Evolutionary conservation across 257 asterid species (phyloP).

Genomic region (Gardenia jasminoides): DNA sequence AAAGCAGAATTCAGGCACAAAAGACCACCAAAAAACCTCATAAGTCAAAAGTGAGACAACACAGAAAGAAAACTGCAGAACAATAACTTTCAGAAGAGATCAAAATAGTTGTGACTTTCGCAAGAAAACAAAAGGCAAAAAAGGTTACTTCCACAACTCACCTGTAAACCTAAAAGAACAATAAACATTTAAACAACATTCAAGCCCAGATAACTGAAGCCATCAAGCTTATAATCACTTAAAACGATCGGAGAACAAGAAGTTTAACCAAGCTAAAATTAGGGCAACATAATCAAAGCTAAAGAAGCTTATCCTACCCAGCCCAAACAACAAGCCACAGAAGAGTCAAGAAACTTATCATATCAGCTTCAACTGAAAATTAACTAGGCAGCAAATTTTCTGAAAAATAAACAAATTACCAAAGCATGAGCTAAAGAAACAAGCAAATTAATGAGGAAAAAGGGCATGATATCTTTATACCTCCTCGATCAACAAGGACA

Average conservation of each 20-base stretch:
- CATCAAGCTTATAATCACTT: not conserved
- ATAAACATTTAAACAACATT: not conserved
- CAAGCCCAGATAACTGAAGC: not conserved
- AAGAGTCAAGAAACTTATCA: not conserved
- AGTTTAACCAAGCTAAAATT: not conserved
- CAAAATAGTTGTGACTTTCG: not conserved
- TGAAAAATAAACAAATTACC: not conserved
- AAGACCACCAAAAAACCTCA: not conserved
- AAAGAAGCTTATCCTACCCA: not conserved
- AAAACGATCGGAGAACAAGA: not conserved
- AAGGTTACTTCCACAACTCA: not conserved
- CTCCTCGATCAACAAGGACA: constrained; percentile 93
- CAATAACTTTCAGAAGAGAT: not conserved
- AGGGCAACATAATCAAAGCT: not conserved
- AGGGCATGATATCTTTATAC: constrained; percentile 25
- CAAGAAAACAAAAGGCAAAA: not conserved
- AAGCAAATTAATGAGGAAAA: not conserved
- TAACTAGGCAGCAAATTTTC: not conserved
- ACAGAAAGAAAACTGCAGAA: not conserved
- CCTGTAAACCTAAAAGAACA: not conserved
- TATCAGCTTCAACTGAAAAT: not conserved
- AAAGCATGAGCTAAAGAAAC: not conserved
- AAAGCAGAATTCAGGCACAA: not conserved
- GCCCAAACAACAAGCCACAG: not conserved
- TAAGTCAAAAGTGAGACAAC: not conserved